Evolutionary conservation across 108 stramenopile species (phyloP).

Genomic region (Nitzschia palea): DNA sequence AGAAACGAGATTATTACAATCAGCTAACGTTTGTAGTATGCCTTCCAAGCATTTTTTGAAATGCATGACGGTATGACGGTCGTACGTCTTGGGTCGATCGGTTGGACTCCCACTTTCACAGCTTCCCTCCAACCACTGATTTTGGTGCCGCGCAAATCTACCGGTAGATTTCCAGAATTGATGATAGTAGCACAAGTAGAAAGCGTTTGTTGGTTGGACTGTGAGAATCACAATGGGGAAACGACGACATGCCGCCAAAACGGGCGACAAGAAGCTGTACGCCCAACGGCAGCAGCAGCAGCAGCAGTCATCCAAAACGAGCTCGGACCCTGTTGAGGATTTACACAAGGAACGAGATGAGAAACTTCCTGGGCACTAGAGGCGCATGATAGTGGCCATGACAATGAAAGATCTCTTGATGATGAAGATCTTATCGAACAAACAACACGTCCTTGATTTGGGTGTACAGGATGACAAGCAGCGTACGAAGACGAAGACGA

Average conservation of each 20-base stretch:
- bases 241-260: conserved; percentile 71
- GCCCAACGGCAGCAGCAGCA: conserved; percentile 21
- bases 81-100: no score
- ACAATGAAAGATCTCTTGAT: not conserved
- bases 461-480: conserved; percentile 49
- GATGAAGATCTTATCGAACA: conserved; percentile 52
- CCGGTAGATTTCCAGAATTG: not conserved
- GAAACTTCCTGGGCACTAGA: conserved; percentile 47
- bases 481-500: conserved; percentile 48
- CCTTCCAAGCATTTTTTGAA: no score
- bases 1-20: no score
- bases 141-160: no score
- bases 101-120: no score
- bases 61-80: no score
- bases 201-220: not conserved
- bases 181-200: not conserved
- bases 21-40: no score
- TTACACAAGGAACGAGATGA: conserved; percentile 50
- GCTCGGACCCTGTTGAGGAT: conserved; percentile 46
- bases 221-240: conserved; percentile 20
- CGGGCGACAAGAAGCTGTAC: conserved; percentile 67
- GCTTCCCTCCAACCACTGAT: no score
- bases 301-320: not conserved
- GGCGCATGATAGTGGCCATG: no score
- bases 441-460: conserved; percentile 72